These are phyloP conservation scores for Elsinoe perseae DNA, from an alignment of 2,329 filamentous ascomycete genomes.

Conservation along the genomic window DNA sequence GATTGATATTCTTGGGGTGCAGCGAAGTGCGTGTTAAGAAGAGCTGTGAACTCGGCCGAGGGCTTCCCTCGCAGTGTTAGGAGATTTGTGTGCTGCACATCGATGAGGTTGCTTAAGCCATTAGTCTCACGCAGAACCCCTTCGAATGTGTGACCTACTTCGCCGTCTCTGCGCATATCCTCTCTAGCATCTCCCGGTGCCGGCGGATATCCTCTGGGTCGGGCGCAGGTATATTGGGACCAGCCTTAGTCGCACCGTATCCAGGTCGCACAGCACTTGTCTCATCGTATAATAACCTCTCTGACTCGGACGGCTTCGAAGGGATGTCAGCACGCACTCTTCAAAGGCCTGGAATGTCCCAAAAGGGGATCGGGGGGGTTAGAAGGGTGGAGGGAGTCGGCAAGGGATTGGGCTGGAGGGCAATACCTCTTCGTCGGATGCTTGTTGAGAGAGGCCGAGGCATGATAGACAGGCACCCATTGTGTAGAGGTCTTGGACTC, in stretches of 20 bases:
- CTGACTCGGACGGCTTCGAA: conserved; percentile 38
- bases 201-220: conserved; percentile 44
- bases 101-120: conserved; percentile 41
- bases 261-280: conserved; percentile 33
- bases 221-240: conserved; percentile 33
- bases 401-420: conserved; percentile 14
- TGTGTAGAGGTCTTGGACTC: conserved; percentile 24
- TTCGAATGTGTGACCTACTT: conserved; percentile 34
- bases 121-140: no score
- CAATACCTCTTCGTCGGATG: conserved; percentile 38
- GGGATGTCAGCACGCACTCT: conserved; percentile 20
- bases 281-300: conserved; percentile 38
- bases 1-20: not conserved
- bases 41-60: conserved; percentile 33
- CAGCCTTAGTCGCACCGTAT: conserved; percentile 37
- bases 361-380: conserved; percentile 16
- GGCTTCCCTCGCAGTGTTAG: conserved; percentile 32
- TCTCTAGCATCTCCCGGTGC: conserved; percentile 42
- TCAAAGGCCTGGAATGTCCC: conserved; percentile 3
- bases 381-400: conserved; percentile 20
- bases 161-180: conserved; percentile 42
- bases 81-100: conserved; percentile 39
- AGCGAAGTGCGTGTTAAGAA: conserved; percentile 37
- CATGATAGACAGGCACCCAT: conserved; percentile 46
- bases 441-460: conserved; percentile 37